Evolutionary conservation across 2,329 filamentous ascomycete species (phyloP).

Genomic region (Colletotrichum sublineola): DNA sequence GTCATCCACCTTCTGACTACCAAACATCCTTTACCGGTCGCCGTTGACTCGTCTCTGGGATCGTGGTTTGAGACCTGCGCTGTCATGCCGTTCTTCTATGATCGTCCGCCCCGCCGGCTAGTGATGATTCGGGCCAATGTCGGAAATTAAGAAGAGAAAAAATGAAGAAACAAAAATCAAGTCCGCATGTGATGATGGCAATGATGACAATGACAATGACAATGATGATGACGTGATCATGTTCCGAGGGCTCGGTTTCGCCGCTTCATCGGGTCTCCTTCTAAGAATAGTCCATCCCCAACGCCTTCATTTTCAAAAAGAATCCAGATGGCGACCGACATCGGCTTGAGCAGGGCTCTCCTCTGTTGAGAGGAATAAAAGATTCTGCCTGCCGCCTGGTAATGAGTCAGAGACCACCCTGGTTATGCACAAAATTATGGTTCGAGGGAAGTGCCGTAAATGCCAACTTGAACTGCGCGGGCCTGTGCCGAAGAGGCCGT

Average conservation of each 20-base stretch:
- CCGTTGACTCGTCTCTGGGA: conserved; percentile 30
- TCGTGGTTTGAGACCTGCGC: conserved; percentile 30
- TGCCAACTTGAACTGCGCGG: conserved; percentile 20
- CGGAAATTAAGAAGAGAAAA: conserved; percentile 36
- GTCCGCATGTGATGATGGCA: conserved; percentile 39
- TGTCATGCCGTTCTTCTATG: conserved; percentile 39
- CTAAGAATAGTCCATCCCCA: conserved; percentile 40
- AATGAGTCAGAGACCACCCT: conserved; percentile 34
- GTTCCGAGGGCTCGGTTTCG: conserved; percentile 25
- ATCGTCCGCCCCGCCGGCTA: conserved; percentile 34
- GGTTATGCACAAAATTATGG: conserved; percentile 42
- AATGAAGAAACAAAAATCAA: conserved; percentile 32
- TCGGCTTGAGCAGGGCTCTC: conserved; percentile 1
- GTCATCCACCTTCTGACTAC: conserved; percentile 12
- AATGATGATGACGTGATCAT: conserved; percentile 36
- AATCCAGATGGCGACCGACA: conserved; percentile 34
- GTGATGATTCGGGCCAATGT: conserved; percentile 40
- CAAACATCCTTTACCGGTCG: conserved; percentile 24
- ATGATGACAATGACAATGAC: conserved; percentile 23
- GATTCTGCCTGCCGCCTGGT: conserved; percentile 30
- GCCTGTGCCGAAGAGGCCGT: conserved; percentile 22
- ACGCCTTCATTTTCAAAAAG: conserved; percentile 41
- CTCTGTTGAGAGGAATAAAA: conserved; percentile 18
- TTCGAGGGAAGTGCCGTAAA: conserved; percentile 33
- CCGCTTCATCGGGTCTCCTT: conserved; percentile 39